Base-by-base conservation (phyloP, 176 grass and related monocot species). In the Urochloa ruziziensis region DNA sequence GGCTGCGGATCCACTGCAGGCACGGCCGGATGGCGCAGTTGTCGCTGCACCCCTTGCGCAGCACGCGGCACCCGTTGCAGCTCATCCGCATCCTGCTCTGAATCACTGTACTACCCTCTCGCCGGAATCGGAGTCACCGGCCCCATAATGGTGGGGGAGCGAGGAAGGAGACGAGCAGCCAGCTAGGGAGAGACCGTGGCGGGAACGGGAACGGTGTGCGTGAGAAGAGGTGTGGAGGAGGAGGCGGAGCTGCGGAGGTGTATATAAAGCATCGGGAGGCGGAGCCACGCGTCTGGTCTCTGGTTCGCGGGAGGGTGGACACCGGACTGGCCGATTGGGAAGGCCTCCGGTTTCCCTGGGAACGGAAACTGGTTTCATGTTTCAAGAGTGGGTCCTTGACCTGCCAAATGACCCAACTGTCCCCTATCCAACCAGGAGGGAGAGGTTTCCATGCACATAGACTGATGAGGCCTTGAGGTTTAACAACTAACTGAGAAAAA, bases 51-150 rank as follows among this genome's bases (percentile, higher is more conserved):
- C 91, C 87, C 72, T 90, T 92, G 8, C 87, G 83, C 62, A 89
- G 75, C 35, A 92, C 91, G 71, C 87, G 75, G 84, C 87, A 90
- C 21, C 91, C 91, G 62, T 92, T 92, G 91, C 87, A 93, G 61
- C 91, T 90, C 80, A 82, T 85, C 84, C 64, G 85, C 91, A 93
- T 85, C 63, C 62, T n/a, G n/a, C n/a, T n/a, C n/a, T 85, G 17
- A 62, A 78, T 77, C n/a, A 42, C 36, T 49, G 34, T 28, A 58
- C 24, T 13, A 17, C 9, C 4, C 30, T 17, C 53, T 60, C 21
- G 25, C 53, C 53, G 74, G 51, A 10, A n/a, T n/a, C n/a, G n/a
- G n/a, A 30, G 24, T 46, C 37, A 32, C 75, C 37, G 4, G n/a
- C n/a, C n/a, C n/a, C n/a, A n/a, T 9, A 62, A 77, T 78, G 27